Evolutionary conservation across 139 green algal genomes (phyloP).

Genomic region (Mychonastes homosphaera): DNA sequence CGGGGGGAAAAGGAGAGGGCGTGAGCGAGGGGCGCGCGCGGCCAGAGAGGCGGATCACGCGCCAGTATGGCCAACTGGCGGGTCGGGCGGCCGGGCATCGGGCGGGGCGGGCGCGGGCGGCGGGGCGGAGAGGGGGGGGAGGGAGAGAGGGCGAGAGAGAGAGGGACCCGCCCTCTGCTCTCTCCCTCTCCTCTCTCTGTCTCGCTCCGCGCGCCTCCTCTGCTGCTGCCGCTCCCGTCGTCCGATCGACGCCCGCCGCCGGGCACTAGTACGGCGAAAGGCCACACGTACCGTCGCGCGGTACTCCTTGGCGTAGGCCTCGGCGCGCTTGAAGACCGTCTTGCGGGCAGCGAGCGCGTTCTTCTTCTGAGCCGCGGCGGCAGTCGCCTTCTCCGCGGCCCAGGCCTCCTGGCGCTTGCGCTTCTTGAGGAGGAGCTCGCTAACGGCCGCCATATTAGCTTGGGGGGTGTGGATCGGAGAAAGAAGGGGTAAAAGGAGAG

Average conservation of each 20-base stretch:
- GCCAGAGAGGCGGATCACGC: neutral
- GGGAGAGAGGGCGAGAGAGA: too few relatives aligned
- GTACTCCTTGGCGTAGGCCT: conserved; percentile 98
- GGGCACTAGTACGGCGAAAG: too few relatives aligned
- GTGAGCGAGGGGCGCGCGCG: neutral
- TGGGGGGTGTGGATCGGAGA: too few relatives aligned
- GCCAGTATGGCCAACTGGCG: neutral
- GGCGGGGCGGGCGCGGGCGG: neutral
- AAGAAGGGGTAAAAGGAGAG: too few relatives aligned
- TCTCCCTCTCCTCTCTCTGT: too few relatives aligned
- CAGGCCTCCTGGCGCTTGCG: conserved; percentile 81
- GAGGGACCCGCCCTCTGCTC: too few relatives aligned
- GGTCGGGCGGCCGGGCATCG: too few relatives aligned
- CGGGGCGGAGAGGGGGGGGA: neutral
- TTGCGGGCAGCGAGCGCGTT: conserved; percentile 54
- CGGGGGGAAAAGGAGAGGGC: conserved; percentile 3
- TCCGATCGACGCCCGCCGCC: neutral
- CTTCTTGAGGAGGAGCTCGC: conserved; percentile 87
- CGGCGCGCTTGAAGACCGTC: conserved; percentile 93
- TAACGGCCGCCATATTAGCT: too few relatives aligned
- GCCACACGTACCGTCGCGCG: conserved; percentile 60
- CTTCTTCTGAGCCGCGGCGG: too few relatives aligned
- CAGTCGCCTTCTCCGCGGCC: conserved; percentile 60
- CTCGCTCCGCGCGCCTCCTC: too few relatives aligned
- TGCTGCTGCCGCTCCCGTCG: conserved; percentile 1